phyloP scores from a whole-genome alignment of 148 eudicot species.

The Rhododendron henanense region DNA sequence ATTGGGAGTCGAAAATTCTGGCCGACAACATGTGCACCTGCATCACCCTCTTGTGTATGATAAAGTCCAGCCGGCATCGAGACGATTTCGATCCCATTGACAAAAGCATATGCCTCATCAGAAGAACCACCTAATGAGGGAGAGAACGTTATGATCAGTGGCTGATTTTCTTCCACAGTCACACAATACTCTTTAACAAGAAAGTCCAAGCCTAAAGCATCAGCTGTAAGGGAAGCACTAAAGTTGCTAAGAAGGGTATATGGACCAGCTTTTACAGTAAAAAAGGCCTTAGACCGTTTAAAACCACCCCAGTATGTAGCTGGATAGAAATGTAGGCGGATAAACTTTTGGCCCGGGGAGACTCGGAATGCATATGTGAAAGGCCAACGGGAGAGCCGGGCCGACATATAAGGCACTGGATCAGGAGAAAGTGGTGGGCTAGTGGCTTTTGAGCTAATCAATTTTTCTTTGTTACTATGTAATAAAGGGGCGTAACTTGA shows the following conservation, averaged over 20 bases:
- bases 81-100: no score
- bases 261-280: conserved; percentile 15
- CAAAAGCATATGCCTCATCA: no score
- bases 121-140: no score
- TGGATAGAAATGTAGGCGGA: conserved; percentile 17
- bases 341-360: conserved; percentile 5
- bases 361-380: conserved; percentile 9
- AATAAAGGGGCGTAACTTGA: background rate
- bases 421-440: background rate
- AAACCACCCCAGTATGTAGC: conserved; percentile 10
- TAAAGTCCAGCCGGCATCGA: no score
- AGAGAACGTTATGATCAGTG: no score
- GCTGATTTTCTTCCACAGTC: conserved; percentile 1
- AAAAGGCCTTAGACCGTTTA: conserved; percentile 14
- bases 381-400: conserved; percentile 1
- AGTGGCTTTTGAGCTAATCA: background rate
- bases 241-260: conserved; percentile 19
- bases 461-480: background rate
- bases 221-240: conserved; percentile 20
- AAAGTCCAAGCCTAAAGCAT: background rate
- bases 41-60: no score
- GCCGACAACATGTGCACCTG: no score
- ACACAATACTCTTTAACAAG: conserved; percentile 10
- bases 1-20: no score
- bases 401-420: conserved; percentile 4